A percentile compares a stretch with the other conserved stretches of the same genome.
Evolutionary conservation across 805 yeast genomes (phyloP).

Genomic region (Sugiyamaella boreocaroliniensis): DNA sequence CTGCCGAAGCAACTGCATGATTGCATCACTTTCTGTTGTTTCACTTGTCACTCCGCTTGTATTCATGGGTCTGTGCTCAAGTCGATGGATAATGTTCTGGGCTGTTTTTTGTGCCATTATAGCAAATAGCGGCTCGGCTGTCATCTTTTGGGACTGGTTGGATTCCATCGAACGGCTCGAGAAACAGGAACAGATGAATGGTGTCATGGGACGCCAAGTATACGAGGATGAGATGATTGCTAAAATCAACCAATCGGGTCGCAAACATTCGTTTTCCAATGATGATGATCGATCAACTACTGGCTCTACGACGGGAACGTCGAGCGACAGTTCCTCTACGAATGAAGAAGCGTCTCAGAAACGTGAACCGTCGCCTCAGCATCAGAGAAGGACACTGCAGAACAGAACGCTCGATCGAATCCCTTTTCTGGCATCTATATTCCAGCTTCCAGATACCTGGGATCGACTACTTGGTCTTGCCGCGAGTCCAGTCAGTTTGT

Average conservation of each 20-base stretch:
- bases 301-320: not conserved
- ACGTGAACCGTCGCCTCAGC: too few relatives aligned
- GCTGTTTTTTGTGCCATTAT: constrained; percentile 43
- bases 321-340: not conserved
- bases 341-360: not conserved
- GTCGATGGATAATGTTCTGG: constrained; percentile 43
- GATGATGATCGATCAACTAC: not conserved
- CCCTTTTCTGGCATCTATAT: not conserved
- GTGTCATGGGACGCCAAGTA: constrained; percentile 58
- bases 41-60: constrained; percentile 35
- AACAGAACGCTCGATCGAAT: not conserved
- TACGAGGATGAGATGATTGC: constrained; percentile 29
- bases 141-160: constrained; percentile 63
- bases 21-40: constrained; percentile 41
- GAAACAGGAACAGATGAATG: constrained; percentile 42
- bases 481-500: constrained; percentile 3
- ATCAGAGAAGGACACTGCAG: not conserved
- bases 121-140: constrained; percentile 43
- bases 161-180: constrained; percentile 47
- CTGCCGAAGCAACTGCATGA: constrained; percentile 40
- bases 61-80: constrained; percentile 31
- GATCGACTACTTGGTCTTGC: constrained; percentile 1
- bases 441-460: not conserved
- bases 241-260: not conserved
- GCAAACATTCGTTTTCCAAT: not conserved